A percentile compares a stretch with the other conserved stretches of the same genome.
These are phyloP conservation scores for Musa acuminata DNA, from an alignment of 176 grass and related monocot genomes.

Conservation along the genomic window DNA sequence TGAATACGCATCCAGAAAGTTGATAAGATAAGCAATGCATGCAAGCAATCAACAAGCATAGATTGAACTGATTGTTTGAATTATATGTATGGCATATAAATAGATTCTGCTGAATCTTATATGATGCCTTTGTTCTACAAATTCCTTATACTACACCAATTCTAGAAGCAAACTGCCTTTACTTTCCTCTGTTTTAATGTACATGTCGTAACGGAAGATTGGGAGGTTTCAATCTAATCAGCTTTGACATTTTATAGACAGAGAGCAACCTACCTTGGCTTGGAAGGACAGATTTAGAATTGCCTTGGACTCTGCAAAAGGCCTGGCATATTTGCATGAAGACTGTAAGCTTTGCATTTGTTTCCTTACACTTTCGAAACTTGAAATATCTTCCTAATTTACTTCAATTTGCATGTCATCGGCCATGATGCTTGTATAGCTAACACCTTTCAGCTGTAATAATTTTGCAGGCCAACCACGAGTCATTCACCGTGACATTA, in stretches of 20 bases:
- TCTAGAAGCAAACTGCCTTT: too few relatives aligned
- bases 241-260: background rate
- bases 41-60: too few relatives aligned
- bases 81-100: too few relatives aligned
- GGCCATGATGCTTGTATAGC: background rate
- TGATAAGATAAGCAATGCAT: too few relatives aligned
- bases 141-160: too few relatives aligned
- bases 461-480: background rate
- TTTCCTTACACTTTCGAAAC: background rate
- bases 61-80: too few relatives aligned
- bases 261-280: background rate
- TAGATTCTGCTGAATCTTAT: too few relatives aligned
- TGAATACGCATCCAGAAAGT: too few relatives aligned
- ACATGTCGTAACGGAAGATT: too few relatives aligned
- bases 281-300: constrained; percentile 9
- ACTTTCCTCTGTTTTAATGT: too few relatives aligned
- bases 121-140: too few relatives aligned
- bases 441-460: background rate
- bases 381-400: background rate
- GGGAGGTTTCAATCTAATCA: too few relatives aligned
- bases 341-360: constrained; percentile 7
- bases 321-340: constrained; percentile 19
- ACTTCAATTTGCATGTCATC: background rate
- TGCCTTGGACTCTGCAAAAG: constrained; percentile 10
- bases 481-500: constrained; percentile 20